Evolutionary conservation across 257 asterid species (phyloP).

Genomic region (Linaria vulgaris): DNA sequence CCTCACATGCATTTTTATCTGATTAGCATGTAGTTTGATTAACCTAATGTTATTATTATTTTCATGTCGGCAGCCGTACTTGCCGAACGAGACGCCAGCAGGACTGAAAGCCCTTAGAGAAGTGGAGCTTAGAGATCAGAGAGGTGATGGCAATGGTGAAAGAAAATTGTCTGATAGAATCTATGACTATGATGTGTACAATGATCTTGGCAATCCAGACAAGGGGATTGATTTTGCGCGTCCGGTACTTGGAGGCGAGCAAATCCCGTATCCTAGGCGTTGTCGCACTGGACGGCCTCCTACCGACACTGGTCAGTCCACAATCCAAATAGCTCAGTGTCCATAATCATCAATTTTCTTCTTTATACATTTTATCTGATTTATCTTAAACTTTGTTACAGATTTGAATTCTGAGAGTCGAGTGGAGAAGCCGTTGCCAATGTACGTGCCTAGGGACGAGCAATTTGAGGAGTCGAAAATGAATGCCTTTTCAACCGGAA

Average conservation of each 20-base stretch:
- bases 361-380: slow-evolving; percentile 4
- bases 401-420: slow-evolving; percentile 78
- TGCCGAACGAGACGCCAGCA: slow-evolving; percentile 85
- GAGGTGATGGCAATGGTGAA: slow-evolving; percentile 84
- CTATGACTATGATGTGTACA: slow-evolving; percentile 80
- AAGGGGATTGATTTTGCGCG: slow-evolving; percentile 79
- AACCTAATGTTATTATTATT: slow-evolving; percentile 1
- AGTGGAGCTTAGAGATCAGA: slow-evolving; percentile 64
- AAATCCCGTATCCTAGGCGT: slow-evolving; percentile 80
- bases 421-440: slow-evolving; percentile 90
- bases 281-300: slow-evolving; percentile 88
- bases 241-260: slow-evolving; percentile 69
- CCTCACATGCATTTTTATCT: slow-evolving; percentile 14
- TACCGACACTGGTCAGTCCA: slow-evolving; percentile 61
- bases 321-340: neutral
- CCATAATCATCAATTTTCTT: neutral
- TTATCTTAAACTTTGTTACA: slow-evolving; percentile 22
- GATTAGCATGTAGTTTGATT: neutral
- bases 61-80: slow-evolving; percentile 60
- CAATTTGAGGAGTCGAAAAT: slow-evolving; percentile 91
- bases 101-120: slow-evolving; percentile 78
- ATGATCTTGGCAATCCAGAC: slow-evolving; percentile 95
- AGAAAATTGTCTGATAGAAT: slow-evolving; percentile 76
- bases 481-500: slow-evolving; percentile 78
- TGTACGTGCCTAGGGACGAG: slow-evolving; percentile 95